Conservation (phyloP, 129 eudicot species). For the Arctium minus region DNA sequence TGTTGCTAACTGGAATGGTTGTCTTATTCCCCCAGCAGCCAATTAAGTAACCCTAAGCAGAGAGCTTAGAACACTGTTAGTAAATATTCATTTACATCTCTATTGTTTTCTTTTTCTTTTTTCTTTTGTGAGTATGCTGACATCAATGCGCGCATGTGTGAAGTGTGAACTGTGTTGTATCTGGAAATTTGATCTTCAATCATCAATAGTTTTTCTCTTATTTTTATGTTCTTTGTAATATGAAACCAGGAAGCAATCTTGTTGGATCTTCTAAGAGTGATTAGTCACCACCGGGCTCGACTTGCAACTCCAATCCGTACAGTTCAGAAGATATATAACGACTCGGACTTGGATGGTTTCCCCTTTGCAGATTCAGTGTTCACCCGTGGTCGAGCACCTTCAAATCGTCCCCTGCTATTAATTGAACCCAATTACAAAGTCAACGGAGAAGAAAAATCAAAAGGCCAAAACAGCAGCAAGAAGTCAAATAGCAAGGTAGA, state of each 20-base stretch:
- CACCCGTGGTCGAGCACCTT: constrained; percentile 52
- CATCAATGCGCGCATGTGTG: too few relatives aligned
- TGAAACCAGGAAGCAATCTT: constrained; percentile 78
- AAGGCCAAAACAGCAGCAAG: constrained; percentile 48
- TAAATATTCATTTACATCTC: too few relatives aligned
- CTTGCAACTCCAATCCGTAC: constrained; percentile 98
- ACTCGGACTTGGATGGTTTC: constrained; percentile 65
- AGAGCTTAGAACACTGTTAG: too few relatives aligned
- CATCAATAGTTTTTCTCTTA: neutral
- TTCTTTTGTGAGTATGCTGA: too few relatives aligned
- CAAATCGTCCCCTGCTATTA: constrained; percentile 62
- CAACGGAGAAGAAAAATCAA: constrained; percentile 72
- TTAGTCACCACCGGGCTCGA: constrained; percentile 88
- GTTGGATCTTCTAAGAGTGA: constrained; percentile 87
- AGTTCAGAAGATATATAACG: constrained; percentile 69
- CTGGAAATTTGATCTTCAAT: neutral
- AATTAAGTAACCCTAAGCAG: neutral
- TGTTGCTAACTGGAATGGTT: neutral
- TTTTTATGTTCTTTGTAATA: neutral
- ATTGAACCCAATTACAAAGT: constrained; percentile 76
- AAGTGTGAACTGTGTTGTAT: neutral
- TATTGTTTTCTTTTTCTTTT: too few relatives aligned
- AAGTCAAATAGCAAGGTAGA: constrained; percentile 41
- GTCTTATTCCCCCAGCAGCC: neutral
- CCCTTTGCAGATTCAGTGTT: constrained; percentile 68